Percentiles rank a stretch among this genome's conserved stretches.
Evolutionary conservation across 1,284 basidiomycete genomes (phyloP).

Genomic region (Pseudozyma tsukubaensis): DNA sequence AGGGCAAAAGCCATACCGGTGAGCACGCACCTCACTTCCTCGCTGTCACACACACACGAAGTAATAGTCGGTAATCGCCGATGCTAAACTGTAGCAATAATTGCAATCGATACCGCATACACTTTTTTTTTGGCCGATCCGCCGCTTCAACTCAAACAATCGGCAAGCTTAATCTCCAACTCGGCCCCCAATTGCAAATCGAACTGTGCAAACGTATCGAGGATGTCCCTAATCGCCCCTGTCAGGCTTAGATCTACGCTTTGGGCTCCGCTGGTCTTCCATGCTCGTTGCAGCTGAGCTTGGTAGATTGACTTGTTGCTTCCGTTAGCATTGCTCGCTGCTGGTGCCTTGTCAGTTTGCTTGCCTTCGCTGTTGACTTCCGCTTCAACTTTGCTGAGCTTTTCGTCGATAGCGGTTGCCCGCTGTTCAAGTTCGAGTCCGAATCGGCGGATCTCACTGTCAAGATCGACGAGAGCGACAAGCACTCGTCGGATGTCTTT

Average conservation of each 20-base stretch:
- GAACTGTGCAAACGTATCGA: constrained; percentile 37
- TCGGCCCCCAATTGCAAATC: constrained; percentile 34
- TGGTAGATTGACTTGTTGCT: constrained; percentile 4
- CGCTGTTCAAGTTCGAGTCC: constrained; percentile 34
- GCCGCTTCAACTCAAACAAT: constrained; percentile 22
- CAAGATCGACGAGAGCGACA: constrained; percentile 20
- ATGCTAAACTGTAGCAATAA: too few relatives aligned
- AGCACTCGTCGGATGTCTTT: constrained; percentile 44
- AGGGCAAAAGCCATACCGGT: too few relatives aligned
- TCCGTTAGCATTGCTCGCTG: not conserved
- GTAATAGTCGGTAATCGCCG: too few relatives aligned
- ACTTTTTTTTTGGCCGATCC: not conserved
- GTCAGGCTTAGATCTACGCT: constrained; percentile 21
- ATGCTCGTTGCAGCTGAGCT: constrained; percentile 18
- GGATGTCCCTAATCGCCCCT: constrained; percentile 20
- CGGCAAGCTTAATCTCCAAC: constrained; percentile 31
- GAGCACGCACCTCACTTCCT: too few relatives aligned
- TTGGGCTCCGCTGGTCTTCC: constrained; percentile 26
- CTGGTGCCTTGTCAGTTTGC: not conserved
- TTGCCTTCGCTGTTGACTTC: constrained; percentile 3
- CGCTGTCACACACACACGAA: too few relatives aligned
- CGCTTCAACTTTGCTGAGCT: constrained; percentile 14
- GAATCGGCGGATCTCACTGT: constrained; percentile 20
- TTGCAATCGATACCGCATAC: not conserved
- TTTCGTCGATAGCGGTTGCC: constrained; percentile 16